Percentiles rank a stretch among this genome's conserved stretches.
Conservation (phyloP, 75 land plant genomes). For the Pinus albicaulis region DNA sequence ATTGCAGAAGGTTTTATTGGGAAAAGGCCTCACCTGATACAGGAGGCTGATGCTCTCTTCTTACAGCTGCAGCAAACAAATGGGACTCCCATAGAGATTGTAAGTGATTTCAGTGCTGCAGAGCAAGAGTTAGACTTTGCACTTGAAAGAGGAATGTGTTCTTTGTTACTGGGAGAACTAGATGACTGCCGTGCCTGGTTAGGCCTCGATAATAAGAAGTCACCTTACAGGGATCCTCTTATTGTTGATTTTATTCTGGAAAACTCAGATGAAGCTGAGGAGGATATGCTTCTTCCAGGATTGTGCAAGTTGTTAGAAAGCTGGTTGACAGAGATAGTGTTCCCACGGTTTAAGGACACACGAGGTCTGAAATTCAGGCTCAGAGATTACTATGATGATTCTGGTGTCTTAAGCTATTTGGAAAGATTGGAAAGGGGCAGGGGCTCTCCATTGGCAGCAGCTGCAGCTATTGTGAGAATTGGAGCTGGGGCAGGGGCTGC, state of each 20-base stretch:
- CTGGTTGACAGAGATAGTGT: slow-evolving; percentile 87
- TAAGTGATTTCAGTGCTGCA: slow-evolving; percentile 19
- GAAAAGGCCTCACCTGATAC: slow-evolving; percentile 80
- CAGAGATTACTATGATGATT: slow-evolving; percentile 92
- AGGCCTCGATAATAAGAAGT: slow-evolving; percentile 69
- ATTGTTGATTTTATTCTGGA: slow-evolving; percentile 69
- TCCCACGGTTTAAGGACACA: slow-evolving; percentile 85
- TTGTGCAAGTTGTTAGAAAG: slow-evolving; percentile 88
- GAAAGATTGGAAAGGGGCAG: slow-evolving; percentile 69
- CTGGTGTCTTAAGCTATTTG: slow-evolving; percentile 69
- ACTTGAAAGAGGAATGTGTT: slow-evolving; percentile 82
- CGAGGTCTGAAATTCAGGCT: slow-evolving; percentile 54
- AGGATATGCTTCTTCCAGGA: slow-evolving; percentile 71
- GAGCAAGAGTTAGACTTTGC: slow-evolving; percentile 61
- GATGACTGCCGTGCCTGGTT: slow-evolving; percentile 82
- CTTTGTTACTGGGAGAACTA: slow-evolving; percentile 78
- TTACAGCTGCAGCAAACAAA: slow-evolving; percentile 78
- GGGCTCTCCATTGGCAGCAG: slow-evolving; percentile 83
- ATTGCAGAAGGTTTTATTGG: slow-evolving; percentile 77
- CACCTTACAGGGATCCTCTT: slow-evolving; percentile 71
- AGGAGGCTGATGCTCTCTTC: slow-evolving; percentile 73
- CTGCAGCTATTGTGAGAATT: slow-evolving; percentile 81
- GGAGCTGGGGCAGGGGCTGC: slow-evolving; percentile 87
- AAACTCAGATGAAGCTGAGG: slow-evolving; percentile 61
- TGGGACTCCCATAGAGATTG: slow-evolving; percentile 19